Conservation (phyloP, 2,329 filamentous ascomycete species). For the Byssothecium circinans region DNA sequence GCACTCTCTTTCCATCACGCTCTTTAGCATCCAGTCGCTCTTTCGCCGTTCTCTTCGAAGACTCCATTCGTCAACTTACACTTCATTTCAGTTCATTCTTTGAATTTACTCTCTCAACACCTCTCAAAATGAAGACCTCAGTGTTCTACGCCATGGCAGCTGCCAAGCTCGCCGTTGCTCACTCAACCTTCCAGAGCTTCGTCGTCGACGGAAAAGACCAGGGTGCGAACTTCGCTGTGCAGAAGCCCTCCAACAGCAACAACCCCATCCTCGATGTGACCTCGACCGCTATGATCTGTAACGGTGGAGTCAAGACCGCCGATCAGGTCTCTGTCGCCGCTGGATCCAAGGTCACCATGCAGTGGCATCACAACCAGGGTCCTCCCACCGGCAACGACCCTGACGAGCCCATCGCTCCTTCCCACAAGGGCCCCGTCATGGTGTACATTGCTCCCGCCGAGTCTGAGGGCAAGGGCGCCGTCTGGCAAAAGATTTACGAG, state of each 20-base stretch:
- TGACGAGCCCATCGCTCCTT: slow-evolving; percentile 56
- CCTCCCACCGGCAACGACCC: slow-evolving; percentile 28
- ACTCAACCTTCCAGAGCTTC: slow-evolving; percentile 44
- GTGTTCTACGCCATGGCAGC: slow-evolving; percentile 36
- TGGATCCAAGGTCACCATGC: slow-evolving; percentile 50
- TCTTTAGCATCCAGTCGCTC: slow-evolving; percentile 24
- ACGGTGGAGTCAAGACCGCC: slow-evolving; percentile 33
- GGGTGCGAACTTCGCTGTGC: slow-evolving; percentile 45
- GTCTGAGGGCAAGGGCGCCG: slow-evolving; percentile 51
- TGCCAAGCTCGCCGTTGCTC: slow-evolving; percentile 36
- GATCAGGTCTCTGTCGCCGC: slow-evolving; percentile 51
- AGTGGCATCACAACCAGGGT: slow-evolving; percentile 56
- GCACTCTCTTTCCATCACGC: slow-evolving; percentile 33
- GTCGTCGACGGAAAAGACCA: slow-evolving; percentile 45
- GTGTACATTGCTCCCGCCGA: slow-evolving; percentile 54
- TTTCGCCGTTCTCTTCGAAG: background rate
- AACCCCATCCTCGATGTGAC: slow-evolving; percentile 43
- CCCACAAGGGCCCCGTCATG: slow-evolving; percentile 57
- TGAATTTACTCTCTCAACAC: slow-evolving; percentile 15
- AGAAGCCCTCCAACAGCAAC: slow-evolving; percentile 47
- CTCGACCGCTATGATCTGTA: slow-evolving; percentile 40
- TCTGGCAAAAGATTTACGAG: slow-evolving; percentile 55
- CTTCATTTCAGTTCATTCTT: slow-evolving; percentile 17
- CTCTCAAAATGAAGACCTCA: slow-evolving; percentile 37
- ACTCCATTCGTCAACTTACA: slow-evolving; percentile 6